These are phyloP conservation scores for Gynostemma pentaphyllum DNA, from an alignment of 306 rosid species.

Conservation along the genomic window DNA sequence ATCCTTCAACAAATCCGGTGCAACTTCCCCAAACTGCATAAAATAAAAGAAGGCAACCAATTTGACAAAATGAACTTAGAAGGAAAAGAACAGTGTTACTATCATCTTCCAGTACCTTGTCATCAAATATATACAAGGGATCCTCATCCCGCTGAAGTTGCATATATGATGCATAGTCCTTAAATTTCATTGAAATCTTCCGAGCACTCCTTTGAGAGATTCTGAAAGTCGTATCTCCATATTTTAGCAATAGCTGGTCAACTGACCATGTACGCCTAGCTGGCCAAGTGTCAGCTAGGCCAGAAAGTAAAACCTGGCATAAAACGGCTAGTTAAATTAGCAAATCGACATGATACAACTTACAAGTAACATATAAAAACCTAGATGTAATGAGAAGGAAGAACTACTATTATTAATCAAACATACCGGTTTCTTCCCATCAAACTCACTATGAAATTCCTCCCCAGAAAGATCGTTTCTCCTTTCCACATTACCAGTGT, in stretches of 20 bases:
- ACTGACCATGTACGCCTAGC: conserved; percentile 76
- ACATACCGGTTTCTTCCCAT: conserved; percentile 80
- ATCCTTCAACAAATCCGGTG: conserved; percentile 78
- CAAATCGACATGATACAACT: conserved; percentile 5
- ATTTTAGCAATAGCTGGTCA: conserved; percentile 51
- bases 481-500: conserved; percentile 71
- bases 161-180: conserved; percentile 75
- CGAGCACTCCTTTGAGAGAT: conserved; percentile 67
- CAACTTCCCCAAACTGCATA: conserved; percentile 83
- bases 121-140: conserved; percentile 92
- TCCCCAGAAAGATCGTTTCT: conserved; percentile 33
- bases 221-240: conserved; percentile 67
- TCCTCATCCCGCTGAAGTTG: conserved; percentile 86
- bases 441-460: conserved; percentile 46
- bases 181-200: conserved; percentile 62
- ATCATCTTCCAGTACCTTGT: conserved; percentile 43
- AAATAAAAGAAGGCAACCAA: background rate
- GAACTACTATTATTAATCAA: background rate
- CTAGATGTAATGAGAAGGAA: background rate
- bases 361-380: background rate
- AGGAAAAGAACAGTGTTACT: background rate
- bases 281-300: conserved; percentile 81
- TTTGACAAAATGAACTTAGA: background rate
- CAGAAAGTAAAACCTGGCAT: conserved; percentile 60
- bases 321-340: conserved; percentile 18